Percentiles rank a stretch among this genome's conserved stretches.
Evolutionary conservation across 1,284 basidiomycete species (phyloP).

Genomic region (Cronartium quercuum): DNA sequence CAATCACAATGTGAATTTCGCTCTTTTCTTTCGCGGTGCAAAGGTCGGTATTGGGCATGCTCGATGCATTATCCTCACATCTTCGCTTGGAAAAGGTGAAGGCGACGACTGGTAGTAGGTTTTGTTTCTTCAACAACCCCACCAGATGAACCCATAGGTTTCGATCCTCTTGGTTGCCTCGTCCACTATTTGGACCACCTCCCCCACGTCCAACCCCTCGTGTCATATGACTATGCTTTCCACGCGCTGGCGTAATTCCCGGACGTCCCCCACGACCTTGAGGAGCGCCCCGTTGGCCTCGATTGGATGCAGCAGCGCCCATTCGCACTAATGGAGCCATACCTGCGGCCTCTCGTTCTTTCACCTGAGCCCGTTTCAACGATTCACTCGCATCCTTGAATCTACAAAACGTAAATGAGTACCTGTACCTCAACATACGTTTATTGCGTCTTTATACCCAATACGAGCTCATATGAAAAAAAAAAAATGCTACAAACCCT

Average conservation of each 20-base stretch:
- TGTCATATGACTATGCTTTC: constrained; percentile 42
- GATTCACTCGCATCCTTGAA: constrained; percentile 86
- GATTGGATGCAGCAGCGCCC: constrained; percentile 40
- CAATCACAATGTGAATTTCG: constrained; percentile 89
- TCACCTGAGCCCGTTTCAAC: constrained; percentile 57
- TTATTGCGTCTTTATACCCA: background rate
- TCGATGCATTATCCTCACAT: constrained; percentile 92
- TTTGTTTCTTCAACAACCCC: constrained; percentile 74
- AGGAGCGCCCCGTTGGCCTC: constrained; percentile 40
- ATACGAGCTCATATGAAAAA: background rate
- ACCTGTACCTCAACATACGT: background rate
- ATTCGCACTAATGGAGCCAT: constrained; percentile 38
- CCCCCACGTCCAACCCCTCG: constrained; percentile 49
- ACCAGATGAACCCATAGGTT: constrained; percentile 91
- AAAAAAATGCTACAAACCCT: constrained; percentile 56
- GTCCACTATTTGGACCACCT: constrained; percentile 50
- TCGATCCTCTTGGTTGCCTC: constrained; percentile 70
- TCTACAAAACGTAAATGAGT: constrained; percentile 51
- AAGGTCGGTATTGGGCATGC: constrained; percentile 80
- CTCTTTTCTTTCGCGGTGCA: constrained; percentile 83
- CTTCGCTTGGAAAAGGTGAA: constrained; percentile 96
- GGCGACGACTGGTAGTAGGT: constrained; percentile 84
- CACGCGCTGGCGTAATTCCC: constrained; percentile 52
- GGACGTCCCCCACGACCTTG: constrained; percentile 38
- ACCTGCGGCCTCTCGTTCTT: constrained; percentile 51